Evolutionary conservation across 495 filamentous ascomycete genomes (phyloP).

Genomic region (Arthonia radiata): DNA sequence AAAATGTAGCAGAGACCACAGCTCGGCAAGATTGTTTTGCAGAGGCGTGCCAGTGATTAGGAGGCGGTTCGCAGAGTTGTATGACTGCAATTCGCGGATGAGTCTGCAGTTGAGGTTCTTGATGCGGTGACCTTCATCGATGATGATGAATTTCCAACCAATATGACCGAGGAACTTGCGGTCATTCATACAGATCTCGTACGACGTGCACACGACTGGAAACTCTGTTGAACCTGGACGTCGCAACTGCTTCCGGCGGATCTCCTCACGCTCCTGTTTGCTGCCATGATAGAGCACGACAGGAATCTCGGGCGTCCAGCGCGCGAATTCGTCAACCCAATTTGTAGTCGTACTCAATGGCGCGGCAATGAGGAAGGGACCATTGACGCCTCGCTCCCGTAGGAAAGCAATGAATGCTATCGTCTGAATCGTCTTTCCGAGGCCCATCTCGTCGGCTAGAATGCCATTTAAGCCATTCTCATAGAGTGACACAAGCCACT

Average conservation of each 20-base stretch:
- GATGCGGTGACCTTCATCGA: constrained; percentile 91
- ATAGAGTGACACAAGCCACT: constrained; percentile 88
- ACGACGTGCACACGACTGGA: constrained; percentile 77
- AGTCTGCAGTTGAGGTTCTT: constrained; percentile 92
- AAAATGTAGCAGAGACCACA: constrained; percentile 92
- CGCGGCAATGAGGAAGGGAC: constrained; percentile 73
- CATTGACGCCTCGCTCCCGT: constrained; percentile 61
- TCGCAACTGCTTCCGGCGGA: constrained; percentile 33
- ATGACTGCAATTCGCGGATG: constrained; percentile 64
- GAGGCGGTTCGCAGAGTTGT: constrained; percentile 68
- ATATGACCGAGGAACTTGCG: constrained; percentile 52
- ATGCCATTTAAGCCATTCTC: constrained; percentile 90
- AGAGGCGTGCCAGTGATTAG: constrained; percentile 88
- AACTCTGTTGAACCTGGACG: constrained; percentile 42
- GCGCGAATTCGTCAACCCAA: constrained; percentile 85
- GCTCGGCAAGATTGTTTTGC: constrained; percentile 83
- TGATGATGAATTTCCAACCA: constrained; percentile 91
- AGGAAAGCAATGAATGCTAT: constrained; percentile 80
- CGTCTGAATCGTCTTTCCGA: constrained; percentile 97
- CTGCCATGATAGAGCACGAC: constrained; percentile 75
- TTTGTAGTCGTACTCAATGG: constrained; percentile 82
- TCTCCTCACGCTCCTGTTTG: constrained; percentile 43
- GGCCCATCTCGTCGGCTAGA: constrained; percentile 97
- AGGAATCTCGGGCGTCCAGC: constrained; percentile 71
- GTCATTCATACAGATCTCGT: constrained; percentile 89